phyloP scores from a whole-genome alignment of 2,329 filamentous ascomycete species.

The Myriosclerotinia scirpicola region DNA sequence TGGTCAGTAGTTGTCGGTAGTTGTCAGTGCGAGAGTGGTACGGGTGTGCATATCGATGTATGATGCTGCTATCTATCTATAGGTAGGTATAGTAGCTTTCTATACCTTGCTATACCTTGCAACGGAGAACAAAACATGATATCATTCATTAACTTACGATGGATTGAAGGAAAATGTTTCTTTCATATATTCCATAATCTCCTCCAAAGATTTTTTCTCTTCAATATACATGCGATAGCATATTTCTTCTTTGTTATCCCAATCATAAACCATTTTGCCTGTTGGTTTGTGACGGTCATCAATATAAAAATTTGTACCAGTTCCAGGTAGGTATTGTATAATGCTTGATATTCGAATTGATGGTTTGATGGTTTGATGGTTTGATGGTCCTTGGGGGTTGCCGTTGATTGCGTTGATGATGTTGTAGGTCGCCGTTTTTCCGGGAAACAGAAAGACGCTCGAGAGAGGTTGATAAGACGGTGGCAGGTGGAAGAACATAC shows the following conservation, averaged over 20 bases:
- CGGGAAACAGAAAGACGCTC: not conserved
- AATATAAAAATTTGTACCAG: slow-evolving; percentile 1
- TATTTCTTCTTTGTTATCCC: slow-evolving; percentile 64
- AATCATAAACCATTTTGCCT: slow-evolving; percentile 54
- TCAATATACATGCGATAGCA: slow-evolving; percentile 74
- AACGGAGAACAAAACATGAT: not conserved
- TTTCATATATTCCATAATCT: slow-evolving; percentile 72
- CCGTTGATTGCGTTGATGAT: slow-evolving; percentile 25
- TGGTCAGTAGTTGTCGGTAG: not conserved
- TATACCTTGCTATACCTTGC: slow-evolving; percentile 30
- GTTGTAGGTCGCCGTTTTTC: slow-evolving; percentile 22
- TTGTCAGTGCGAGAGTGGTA: slow-evolving; percentile 27
- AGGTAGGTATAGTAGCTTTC: too few species aligned
- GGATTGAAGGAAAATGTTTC: slow-evolving; percentile 57
- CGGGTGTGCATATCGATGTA: slow-evolving; percentile 26
- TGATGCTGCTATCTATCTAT: not conserved
- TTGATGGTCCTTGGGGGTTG: slow-evolving; percentile 21
- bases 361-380: not conserved
- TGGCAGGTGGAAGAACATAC: not conserved
- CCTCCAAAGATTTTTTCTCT: slow-evolving; percentile 69
- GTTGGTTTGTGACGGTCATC: not conserved
- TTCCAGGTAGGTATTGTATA: slow-evolving; percentile 1
- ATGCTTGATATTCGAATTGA: not conserved
- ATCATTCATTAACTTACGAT: slow-evolving; percentile 22
- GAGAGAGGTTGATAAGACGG: not conserved